Percentiles rank a stretch among this genome's conserved stretches.
phyloP scores from a whole-genome alignment of 2,329 filamentous ascomycete species.

The Rhinocladiella similis region DNA sequence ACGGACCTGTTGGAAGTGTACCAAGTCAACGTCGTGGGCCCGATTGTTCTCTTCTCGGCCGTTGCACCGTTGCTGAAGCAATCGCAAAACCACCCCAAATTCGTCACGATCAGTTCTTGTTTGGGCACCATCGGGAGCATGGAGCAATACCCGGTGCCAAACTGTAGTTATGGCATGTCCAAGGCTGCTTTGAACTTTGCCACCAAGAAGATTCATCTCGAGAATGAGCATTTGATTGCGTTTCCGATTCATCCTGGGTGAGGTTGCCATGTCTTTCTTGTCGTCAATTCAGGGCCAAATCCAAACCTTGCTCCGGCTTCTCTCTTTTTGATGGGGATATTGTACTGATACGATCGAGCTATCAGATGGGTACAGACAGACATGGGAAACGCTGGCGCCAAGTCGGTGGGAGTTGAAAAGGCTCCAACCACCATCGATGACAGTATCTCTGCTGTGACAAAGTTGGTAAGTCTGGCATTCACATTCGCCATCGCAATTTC shows the following conservation, averaged over 20 bases:
- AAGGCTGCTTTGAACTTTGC: slow-evolving; percentile 45
- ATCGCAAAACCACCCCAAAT: slow-evolving; percentile 17
- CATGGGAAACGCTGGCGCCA: slow-evolving; percentile 27
- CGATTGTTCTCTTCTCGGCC: slow-evolving; percentile 49
- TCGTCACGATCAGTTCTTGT: slow-evolving; percentile 13
- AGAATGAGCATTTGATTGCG: slow-evolving; percentile 29
- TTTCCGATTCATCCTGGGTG: slow-evolving; percentile 21
- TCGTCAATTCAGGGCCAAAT: no score
- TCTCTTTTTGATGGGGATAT: no score
- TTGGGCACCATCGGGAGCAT: slow-evolving; percentile 5
- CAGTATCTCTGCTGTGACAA: slow-evolving; percentile 19
- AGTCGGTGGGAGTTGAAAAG: slow-evolving; percentile 20
- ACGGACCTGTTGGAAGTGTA: slow-evolving; percentile 32
- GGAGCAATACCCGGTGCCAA: slow-evolving; percentile 6
- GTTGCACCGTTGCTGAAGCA: slow-evolving; percentile 41
- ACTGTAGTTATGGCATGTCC: slow-evolving; percentile 41
- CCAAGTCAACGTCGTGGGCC: slow-evolving; percentile 38
- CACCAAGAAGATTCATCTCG: slow-evolving; percentile 39
- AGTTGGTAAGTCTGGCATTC: no score
- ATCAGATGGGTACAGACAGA: slow-evolving; percentile 24
- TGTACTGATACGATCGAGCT: no score
- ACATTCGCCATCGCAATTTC: no score
- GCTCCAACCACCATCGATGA: slow-evolving; percentile 28
- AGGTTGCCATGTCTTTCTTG: background rate
- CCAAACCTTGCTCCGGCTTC: no score